Conservation (phyloP, 257 asterid species). For the Jacaranda copaia region DNA sequence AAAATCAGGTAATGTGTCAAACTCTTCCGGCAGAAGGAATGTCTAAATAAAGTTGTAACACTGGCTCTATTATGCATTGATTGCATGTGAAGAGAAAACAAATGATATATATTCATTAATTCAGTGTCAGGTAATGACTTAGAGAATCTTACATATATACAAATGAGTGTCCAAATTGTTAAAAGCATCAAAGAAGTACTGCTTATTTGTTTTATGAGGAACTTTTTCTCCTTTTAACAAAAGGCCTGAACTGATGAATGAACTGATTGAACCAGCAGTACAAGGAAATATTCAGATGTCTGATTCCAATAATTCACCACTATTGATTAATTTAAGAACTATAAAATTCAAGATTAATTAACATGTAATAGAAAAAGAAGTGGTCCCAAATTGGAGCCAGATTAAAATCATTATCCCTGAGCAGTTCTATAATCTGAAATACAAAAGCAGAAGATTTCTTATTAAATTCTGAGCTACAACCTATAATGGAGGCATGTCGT, state of each 20-base stretch:
- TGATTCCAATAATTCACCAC: slow-evolving; percentile 48
- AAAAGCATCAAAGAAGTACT: slow-evolving; percentile 28
- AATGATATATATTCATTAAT: slow-evolving; percentile 34
- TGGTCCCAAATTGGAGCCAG: slow-evolving; percentile 50
- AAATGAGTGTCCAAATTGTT: slow-evolving; percentile 14
- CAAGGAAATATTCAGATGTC: slow-evolving; percentile 20
- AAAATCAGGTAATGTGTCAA: slow-evolving; percentile 30
- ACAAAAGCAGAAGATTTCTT: slow-evolving; percentile 27
- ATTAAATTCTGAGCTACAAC: slow-evolving; percentile 47
- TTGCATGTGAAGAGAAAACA: slow-evolving; percentile 42
- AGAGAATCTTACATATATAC: background rate
- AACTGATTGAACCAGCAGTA: slow-evolving; percentile 2
- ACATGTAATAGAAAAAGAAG: slow-evolving; percentile 8
- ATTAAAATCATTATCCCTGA: slow-evolving; percentile 17
- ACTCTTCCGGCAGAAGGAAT: slow-evolving; percentile 69
- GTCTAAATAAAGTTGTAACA: slow-evolving; percentile 49
- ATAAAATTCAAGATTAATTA: slow-evolving; percentile 29
- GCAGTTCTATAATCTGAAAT: slow-evolving; percentile 2
- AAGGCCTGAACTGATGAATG: slow-evolving; percentile 17
- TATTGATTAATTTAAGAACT: slow-evolving; percentile 7
- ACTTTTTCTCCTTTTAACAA: slow-evolving; percentile 33
- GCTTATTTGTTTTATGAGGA: slow-evolving; percentile 16
- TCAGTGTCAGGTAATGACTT: background rate
- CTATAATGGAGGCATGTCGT: slow-evolving; percentile 76
- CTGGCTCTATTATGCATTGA: slow-evolving; percentile 37